Evolutionary conservation across 2,329 filamentous ascomycete species (phyloP), one percentile per base, ranked within the genome.

Genomic region (Pestalotiopsis sp.): DNA sequence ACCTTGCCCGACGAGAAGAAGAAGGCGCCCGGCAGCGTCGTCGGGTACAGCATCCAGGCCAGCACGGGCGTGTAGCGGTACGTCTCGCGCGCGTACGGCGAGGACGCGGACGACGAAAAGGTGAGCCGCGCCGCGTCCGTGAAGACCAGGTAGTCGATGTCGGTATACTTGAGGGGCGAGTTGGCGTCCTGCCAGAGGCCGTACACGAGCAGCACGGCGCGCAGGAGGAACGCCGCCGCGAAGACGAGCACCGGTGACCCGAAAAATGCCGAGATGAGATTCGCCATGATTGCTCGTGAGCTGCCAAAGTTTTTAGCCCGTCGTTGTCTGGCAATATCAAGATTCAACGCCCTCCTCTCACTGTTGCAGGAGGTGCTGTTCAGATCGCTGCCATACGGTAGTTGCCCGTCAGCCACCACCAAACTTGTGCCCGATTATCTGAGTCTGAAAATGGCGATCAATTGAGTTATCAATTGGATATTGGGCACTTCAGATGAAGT

Each of bases 101-200:
- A 90, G 81, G 25, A 5, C 1, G 58, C 9, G 13, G 68, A 20
- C 14, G 69, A 11, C 20, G 68, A 63, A 70, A 78, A 78, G 31
- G 77, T 76, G 80, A 92, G 95, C 72, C 93, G 92, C 2, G 96
- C 90, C 31, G 96, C 96, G 80, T 98, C 95, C 63, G 96, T 98
- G 85, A 99, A 99, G 79, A 99, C 96, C 72, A 94, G 90, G 82
- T 99, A 99, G 85, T 99, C 96, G 75, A 99, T 98, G 82, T 99
- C 96, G 65, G 96, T 99, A 84, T 98, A 99, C 82, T 98, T 98
- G 77, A 99, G 83, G 14, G 95, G 91, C 7, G 94, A 97, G 82
- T 95, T 87, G 70, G 93, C 91, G 82, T 99, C 96, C 83, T 99
- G 96, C 85, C 93, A 95, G 70, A 94, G 88, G 69, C 96, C 95